Conservation (phyloP, 2,329 filamentous ascomycete species). For the Pseudogymnoascus sp. region DNA sequence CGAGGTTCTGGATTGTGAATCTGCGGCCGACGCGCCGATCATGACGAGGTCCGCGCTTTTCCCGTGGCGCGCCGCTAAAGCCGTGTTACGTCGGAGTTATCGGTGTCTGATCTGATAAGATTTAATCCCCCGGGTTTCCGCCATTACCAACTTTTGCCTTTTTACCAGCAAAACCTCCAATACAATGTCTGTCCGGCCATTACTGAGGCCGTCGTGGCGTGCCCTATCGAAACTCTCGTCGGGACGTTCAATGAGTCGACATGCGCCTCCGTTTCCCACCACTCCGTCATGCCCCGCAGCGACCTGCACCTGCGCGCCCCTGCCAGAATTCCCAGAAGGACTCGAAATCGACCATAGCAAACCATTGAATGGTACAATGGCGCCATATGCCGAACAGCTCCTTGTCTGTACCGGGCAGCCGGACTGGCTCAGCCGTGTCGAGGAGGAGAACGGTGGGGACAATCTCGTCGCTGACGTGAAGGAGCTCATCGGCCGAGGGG, state of each 20-base stretch:
- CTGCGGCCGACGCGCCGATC: background rate
- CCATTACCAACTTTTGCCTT: background rate
- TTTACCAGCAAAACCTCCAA: background rate
- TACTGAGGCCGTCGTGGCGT: slow-evolving; percentile 19
- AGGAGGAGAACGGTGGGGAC: slow-evolving; percentile 64
- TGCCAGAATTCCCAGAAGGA: slow-evolving; percentile 54
- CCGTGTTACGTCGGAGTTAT: background rate
- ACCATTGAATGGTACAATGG: slow-evolving; percentile 68
- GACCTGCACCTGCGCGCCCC: slow-evolving; percentile 67
- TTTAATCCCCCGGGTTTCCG: background rate
- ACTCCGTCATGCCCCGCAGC: slow-evolving; percentile 58
- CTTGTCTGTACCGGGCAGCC: slow-evolving; percentile 71
- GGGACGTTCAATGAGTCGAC: slow-evolving; percentile 10
- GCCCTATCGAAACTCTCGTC: slow-evolving; percentile 19
- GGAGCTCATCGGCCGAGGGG: slow-evolving; percentile 58
- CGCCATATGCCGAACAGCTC: slow-evolving; percentile 73
- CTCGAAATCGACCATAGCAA: slow-evolving; percentile 68
- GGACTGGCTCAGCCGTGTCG: slow-evolving; percentile 79
- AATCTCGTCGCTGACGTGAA: slow-evolving; percentile 68
- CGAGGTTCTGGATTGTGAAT: background rate
- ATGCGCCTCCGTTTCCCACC: slow-evolving; percentile 22
- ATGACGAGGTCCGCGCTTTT: background rate
- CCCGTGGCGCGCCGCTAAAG: background rate
- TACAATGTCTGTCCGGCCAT: slow-evolving; percentile 15
- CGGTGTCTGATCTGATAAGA: slow-evolving; percentile 5